Percentiles rank a stretch among this genome's conserved stretches.
Evolutionary conservation across 2,329 filamentous ascomycete species (phyloP).

Genomic region (Penicillium concentricum): DNA sequence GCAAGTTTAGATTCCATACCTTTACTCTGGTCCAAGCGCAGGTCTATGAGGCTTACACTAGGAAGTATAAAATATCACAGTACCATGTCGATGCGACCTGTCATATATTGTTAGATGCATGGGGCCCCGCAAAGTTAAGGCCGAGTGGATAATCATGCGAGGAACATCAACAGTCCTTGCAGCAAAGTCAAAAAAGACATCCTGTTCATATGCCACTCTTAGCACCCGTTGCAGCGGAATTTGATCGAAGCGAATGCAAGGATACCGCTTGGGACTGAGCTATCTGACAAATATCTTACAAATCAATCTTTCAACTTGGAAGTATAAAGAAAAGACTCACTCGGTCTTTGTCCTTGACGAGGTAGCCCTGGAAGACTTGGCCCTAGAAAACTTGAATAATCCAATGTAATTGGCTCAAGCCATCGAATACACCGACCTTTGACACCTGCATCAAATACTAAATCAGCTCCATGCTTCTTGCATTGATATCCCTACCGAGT

Average conservation of each 20-base stretch:
- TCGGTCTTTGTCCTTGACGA: not conserved
- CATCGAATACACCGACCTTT: not conserved
- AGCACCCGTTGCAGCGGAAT: slow-evolving; percentile 35
- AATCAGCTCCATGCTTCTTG: not conserved
- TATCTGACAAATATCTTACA: not conserved
- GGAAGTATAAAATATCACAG: slow-evolving; percentile 29
- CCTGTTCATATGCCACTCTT: slow-evolving; percentile 30
- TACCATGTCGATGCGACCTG: slow-evolving; percentile 36
- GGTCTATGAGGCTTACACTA: not conserved
- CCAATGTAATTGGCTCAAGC: not conserved
- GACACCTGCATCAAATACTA: not conserved
- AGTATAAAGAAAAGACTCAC: not conserved
- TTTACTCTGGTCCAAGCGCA: not conserved
- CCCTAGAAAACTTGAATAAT: no score
- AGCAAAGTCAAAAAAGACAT: slow-evolving; percentile 41
- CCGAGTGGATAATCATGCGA: slow-evolving; percentile 27
- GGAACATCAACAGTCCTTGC: slow-evolving; percentile 39
- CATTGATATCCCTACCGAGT: not conserved
- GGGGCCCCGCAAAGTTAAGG: not conserved
- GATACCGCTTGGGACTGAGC: slow-evolving; percentile 7
- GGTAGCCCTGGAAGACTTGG: not conserved
- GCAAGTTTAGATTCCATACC: not conserved
- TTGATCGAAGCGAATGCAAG: slow-evolving; percentile 34
- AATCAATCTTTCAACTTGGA: no score
- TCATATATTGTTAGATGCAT: slow-evolving; percentile 6